phyloP scores from a whole-genome alignment of 169 alveolate species.

The Pseudocohnilembus persalinus region DNA sequence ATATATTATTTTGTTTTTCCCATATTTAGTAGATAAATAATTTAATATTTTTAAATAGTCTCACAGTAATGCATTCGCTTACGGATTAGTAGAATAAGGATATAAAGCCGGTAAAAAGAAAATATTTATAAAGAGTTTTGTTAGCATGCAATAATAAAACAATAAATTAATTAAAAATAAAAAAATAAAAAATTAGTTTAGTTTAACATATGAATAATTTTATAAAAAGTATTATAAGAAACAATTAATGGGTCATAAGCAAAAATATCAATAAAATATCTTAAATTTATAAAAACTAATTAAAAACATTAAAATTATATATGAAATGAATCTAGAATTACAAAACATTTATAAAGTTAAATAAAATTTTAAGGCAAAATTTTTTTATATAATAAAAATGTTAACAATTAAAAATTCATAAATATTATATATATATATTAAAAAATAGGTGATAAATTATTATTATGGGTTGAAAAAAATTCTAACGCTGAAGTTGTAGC shows the following conservation, averaged over 20 bases:
- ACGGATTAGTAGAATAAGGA: slow-evolving; percentile 45
- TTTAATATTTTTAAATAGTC: slow-evolving; percentile 1
- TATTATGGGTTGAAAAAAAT: slow-evolving; percentile 31
- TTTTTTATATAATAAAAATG: not conserved
- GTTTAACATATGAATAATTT: not conserved
- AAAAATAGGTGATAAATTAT: slow-evolving; percentile 31
- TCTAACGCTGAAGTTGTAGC: slow-evolving; percentile 34
- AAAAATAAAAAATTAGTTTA: not conserved
- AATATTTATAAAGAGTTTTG: not conserved
- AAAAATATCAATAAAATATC: not conserved
- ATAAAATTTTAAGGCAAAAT: not conserved
- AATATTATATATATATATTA: not conserved
- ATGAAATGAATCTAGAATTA: not conserved
- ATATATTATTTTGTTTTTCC: not conserved
- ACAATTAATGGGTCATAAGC: not conserved
- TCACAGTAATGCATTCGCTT: slow-evolving; percentile 48
- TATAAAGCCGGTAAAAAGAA: slow-evolving; percentile 32
- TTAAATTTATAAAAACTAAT: not conserved
- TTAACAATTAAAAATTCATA: not conserved
- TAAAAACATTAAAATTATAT: not conserved
- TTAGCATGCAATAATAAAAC: not conserved
- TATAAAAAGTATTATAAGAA: not conserved
- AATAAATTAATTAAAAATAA: not conserved
- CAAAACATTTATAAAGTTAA: not conserved
- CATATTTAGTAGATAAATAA: too few relatives aligned